Percentiles rank a stretch among this genome's conserved stretches.
Evolutionary conservation across 345 rosid species (phyloP).

Genomic region (Isatis tinctoria): DNA sequence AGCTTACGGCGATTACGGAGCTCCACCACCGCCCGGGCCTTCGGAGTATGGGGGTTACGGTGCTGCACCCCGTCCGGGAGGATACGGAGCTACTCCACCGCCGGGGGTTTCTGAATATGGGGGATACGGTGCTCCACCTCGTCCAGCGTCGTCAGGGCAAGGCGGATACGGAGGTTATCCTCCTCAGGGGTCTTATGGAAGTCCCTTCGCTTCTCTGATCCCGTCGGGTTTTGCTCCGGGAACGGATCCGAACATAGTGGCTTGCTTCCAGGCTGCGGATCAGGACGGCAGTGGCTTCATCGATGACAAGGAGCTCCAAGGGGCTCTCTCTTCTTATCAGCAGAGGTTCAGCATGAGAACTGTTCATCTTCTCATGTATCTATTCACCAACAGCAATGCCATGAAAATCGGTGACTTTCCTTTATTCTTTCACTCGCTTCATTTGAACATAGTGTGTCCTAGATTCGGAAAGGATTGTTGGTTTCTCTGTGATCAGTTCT

Average conservation of each 20-base stretch:
- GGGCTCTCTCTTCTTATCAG: conserved; percentile 70
- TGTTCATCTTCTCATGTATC: conserved; percentile 82
- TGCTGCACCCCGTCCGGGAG: conserved; percentile 27
- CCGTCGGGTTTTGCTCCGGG: conserved; percentile 88
- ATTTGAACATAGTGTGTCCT: neutral
- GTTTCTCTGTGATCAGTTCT: neutral
- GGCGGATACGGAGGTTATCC: conserved; percentile 33
- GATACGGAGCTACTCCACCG: conserved; percentile 39
- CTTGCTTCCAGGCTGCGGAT: conserved; percentile 80
- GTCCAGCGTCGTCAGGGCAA: conserved; percentile 35
- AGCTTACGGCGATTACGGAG: conserved; percentile 58
- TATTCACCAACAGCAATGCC: conserved; percentile 66
- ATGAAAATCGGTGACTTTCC: conserved; percentile 63
- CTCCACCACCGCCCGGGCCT: conserved; percentile 21
- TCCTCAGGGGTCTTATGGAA: conserved; percentile 42
- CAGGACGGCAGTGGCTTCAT: conserved; percentile 83
- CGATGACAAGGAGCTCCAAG: conserved; percentile 87
- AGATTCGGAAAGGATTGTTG: neutral
- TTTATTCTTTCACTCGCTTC: neutral
- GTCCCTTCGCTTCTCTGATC: conserved; percentile 63
- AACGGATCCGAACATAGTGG: conserved; percentile 77
- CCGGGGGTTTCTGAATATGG: conserved; percentile 25
- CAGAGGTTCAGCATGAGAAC: conserved; percentile 91
- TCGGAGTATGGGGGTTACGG: conserved; percentile 32
- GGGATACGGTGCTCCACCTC: conserved; percentile 40